phyloP scores from a whole-genome alignment of 2,329 filamentous ascomycete species.

The Pseudonectria foliicola region DNA sequence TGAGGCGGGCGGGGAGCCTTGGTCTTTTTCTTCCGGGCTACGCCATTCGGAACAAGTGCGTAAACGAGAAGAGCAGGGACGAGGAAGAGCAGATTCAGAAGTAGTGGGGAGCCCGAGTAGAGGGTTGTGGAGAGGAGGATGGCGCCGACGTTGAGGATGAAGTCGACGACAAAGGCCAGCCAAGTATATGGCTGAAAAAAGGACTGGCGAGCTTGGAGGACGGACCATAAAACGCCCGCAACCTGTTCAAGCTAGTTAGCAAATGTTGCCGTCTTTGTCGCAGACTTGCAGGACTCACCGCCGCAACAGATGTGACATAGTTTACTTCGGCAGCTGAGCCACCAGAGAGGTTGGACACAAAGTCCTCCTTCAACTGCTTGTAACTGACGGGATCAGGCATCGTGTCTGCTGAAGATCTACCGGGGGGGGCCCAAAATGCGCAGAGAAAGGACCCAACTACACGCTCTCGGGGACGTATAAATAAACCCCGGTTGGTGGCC shows the following conservation, averaged over 20 bases:
- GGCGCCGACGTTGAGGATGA: slow-evolving; percentile 75
- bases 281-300: slow-evolving; percentile 46
- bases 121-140: slow-evolving; percentile 81
- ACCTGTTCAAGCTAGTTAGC: slow-evolving; percentile 46
- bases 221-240: slow-evolving; percentile 79
- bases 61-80: slow-evolving; percentile 62
- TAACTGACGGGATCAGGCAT: slow-evolving; percentile 52
- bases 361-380: slow-evolving; percentile 89
- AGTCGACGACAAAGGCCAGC: slow-evolving; percentile 68
- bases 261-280: slow-evolving; percentile 1
- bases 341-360: slow-evolving; percentile 85
- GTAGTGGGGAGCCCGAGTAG: slow-evolving; percentile 67
- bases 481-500: no score
- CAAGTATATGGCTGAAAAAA: slow-evolving; percentile 74
- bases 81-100: slow-evolving; percentile 68
- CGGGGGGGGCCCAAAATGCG: background rate
- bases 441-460: background rate
- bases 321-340: slow-evolving; percentile 82
- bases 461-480: background rate
- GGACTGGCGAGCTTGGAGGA: slow-evolving; percentile 72
- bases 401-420: slow-evolving; percentile 8
- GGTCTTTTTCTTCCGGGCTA: slow-evolving; percentile 37
- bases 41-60: slow-evolving; percentile 36
- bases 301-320: slow-evolving; percentile 73
- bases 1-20: slow-evolving; percentile 37